phyloP scores from a whole-genome alignment of 2,329 filamentous ascomycete species.

The Fusarium sp. region DNA sequence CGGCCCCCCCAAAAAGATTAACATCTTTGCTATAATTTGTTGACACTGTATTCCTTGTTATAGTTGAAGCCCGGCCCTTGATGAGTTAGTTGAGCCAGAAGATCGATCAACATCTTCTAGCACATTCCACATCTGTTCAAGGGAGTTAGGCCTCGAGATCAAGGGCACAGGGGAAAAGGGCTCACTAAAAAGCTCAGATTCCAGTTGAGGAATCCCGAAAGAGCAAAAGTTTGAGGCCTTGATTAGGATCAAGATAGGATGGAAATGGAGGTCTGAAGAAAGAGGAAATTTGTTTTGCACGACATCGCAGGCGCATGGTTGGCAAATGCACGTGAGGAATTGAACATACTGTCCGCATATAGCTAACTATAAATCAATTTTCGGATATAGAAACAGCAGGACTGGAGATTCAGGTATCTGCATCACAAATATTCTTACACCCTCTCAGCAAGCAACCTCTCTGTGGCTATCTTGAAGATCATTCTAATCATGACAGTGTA shows the following conservation, averaged over 20 bases:
- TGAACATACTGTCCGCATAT: too few species aligned
- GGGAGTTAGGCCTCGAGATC: neutral
- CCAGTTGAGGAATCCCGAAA: conserved; percentile 1
- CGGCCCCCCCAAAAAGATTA: conserved; percentile 29
- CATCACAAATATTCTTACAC: too few species aligned
- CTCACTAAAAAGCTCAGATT: conserved; percentile 17
- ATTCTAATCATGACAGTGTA: too few species aligned
- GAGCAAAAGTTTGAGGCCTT: neutral
- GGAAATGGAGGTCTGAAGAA: neutral
- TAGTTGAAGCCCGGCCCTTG: too few species aligned
- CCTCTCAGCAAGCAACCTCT: too few species aligned
- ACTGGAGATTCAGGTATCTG: too few species aligned
- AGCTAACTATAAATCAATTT: neutral
- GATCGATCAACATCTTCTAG: conserved; percentile 33
- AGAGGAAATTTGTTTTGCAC: neutral
- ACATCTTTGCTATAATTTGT: too few species aligned
- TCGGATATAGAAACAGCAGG: neutral
- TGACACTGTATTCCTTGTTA: too few species aligned
- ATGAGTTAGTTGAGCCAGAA: too few species aligned
- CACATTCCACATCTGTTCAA: conserved; percentile 40
- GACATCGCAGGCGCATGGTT: neutral
- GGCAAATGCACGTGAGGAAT: neutral
- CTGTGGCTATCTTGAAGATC: too few species aligned
- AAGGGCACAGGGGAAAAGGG: neutral
- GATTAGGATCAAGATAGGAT: neutral